Percentiles rank a stretch among this genome's conserved stretches.
Evolutionary conservation across 2,329 filamentous ascomycete genomes (phyloP).

Genomic region (Gaeumannomyces sp.): DNA sequence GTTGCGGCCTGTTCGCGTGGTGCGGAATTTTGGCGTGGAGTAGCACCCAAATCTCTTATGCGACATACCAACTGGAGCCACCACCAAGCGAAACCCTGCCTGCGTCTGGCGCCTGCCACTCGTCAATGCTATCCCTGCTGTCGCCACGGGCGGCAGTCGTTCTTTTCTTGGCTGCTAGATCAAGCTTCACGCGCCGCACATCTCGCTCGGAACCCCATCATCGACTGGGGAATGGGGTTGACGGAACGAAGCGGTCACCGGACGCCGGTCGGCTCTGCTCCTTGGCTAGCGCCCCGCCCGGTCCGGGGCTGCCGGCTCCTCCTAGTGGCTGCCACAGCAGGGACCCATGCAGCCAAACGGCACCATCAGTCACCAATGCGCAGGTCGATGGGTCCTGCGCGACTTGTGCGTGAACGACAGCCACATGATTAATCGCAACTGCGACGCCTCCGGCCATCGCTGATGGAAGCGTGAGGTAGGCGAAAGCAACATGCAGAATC

Average conservation of each 20-base stretch:
- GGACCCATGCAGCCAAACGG: neutral
- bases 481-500: constrained; percentile 1
- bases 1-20: no score
- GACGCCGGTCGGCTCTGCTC: no score
- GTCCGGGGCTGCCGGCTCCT: no score
- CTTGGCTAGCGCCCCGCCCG: neutral
- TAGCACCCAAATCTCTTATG: no score
- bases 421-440: neutral
- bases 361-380: neutral
- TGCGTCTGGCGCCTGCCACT: no score
- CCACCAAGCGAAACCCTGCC: no score
- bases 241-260: neutral
- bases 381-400: constrained; percentile 5
- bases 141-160: neutral
- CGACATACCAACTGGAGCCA: no score
- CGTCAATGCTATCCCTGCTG: neutral
- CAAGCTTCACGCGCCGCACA: neutral
- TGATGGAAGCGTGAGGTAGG: neutral
- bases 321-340: neutral
- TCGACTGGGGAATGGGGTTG: neutral
- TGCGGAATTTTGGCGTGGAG: no score
- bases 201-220: neutral
- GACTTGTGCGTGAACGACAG: constrained; percentile 9
- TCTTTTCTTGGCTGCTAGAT: no score
- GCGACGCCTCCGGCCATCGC: neutral